Conservation (phyloP, 2,329 filamentous ascomycete species). For the Phialemoniopsis sp. region DNA sequence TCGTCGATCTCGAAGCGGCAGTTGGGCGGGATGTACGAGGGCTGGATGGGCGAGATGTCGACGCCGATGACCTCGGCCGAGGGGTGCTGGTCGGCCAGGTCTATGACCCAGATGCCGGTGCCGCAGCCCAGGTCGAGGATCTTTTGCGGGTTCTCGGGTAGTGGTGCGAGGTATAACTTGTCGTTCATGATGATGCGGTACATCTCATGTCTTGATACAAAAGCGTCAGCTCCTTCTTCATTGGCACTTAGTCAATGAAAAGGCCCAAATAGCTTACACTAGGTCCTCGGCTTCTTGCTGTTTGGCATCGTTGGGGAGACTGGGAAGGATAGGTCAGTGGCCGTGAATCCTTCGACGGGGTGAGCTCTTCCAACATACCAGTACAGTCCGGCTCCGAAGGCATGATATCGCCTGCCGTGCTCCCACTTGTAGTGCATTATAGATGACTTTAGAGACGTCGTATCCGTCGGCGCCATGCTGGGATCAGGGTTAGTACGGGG, state of each 20-base stretch:
- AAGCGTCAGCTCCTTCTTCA: background rate
- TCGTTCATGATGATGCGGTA: conserved; percentile 31
- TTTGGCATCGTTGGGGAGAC: conserved; percentile 37
- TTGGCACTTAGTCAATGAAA: too few relatives aligned
- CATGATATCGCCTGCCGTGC: conserved; percentile 8
- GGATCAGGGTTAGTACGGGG: too few relatives aligned
- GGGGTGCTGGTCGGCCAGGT: conserved; percentile 29
- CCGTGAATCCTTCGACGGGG: too few relatives aligned
- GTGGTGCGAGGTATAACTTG: conserved; percentile 34
- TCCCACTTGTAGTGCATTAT: conserved; percentile 7
- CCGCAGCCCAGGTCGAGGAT: conserved; percentile 49
- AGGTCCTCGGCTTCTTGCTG: conserved; percentile 42
- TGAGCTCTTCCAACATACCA: conserved; percentile 1
- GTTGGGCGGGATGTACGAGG: conserved; percentile 50
- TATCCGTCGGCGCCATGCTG: background rate
- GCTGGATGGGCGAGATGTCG: conserved; percentile 48
- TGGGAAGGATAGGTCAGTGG: background rate
- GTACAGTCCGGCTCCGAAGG: conserved; percentile 4
- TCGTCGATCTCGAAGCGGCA: conserved; percentile 64
- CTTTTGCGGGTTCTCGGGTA: conserved; percentile 15
- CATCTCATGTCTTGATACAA: conserved; percentile 33
- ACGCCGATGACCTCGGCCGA: conserved; percentile 36
- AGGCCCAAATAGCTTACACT: conserved; percentile 22
- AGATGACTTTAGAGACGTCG: conserved; percentile 5
- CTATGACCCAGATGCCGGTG: conserved; percentile 43